Evolutionary conservation across 176 grass and related monocot species (phyloP).

Genomic region (Carex littledalei): DNA sequence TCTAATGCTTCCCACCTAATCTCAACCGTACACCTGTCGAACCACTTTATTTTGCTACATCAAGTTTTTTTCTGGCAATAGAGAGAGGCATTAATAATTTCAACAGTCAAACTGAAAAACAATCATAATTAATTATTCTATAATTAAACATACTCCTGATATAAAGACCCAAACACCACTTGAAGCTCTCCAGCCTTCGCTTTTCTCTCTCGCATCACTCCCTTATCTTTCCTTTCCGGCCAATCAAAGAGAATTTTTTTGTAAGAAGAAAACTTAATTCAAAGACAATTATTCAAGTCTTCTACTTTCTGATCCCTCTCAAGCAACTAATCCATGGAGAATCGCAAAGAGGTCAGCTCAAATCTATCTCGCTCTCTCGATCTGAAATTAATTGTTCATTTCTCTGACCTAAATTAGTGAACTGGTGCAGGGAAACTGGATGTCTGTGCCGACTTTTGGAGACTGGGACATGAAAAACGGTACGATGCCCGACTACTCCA

Average conservation of each 20-base stretch:
- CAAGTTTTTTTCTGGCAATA: not conserved
- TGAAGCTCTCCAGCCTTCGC: not conserved
- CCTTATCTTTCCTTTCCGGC: not conserved
- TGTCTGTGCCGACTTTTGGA: constrained; percentile 88
- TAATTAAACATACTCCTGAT: constrained; percentile 10
- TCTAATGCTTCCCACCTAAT: constrained; percentile 20
- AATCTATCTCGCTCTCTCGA: not conserved
- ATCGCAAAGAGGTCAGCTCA: constrained; percentile 50
- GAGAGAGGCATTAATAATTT: not conserved
- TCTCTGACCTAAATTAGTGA: constrained; percentile 21
- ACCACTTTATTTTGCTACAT: not conserved
- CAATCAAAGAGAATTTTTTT: not conserved
- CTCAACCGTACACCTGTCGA: constrained; percentile 2
- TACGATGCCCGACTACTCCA: constrained; percentile 83
- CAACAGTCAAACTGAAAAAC: constrained; percentile 5
- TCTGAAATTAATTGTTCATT: not conserved
- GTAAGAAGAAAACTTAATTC: not conserved
- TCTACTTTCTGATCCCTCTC: not conserved
- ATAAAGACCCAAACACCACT: constrained; percentile 2
- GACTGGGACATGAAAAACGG: constrained; percentile 97
- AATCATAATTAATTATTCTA: not conserved
- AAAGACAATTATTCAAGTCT: not conserved
- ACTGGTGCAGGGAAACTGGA: constrained; percentile 38
- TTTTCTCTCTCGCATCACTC: not conserved
- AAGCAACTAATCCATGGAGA: constrained; percentile 43